Conservation (phyloP, 345 rosid genomes). For the Camelina laxa region DNA sequence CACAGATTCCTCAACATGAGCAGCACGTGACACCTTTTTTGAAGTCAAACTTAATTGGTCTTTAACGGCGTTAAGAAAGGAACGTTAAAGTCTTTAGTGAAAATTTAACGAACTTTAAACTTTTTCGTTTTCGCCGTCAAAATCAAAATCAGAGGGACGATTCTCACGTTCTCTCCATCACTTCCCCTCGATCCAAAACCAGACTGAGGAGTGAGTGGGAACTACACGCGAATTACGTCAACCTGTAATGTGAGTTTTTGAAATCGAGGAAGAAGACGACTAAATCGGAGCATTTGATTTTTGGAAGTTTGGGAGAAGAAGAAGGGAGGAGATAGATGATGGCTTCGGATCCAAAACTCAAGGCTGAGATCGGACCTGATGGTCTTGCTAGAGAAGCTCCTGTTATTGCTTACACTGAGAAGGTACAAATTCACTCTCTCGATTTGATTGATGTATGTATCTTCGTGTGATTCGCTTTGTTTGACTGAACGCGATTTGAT, state of each 20-base stretch:
- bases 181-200: constrained; percentile 30
- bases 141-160: constrained; percentile 16
- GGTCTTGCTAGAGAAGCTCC: constrained; percentile 87
- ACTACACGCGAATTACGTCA: background rate
- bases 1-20: constrained; percentile 29
- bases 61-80: constrained; percentile 36
- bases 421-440: constrained; percentile 49
- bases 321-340: constrained; percentile 33
- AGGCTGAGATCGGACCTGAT: constrained; percentile 85
- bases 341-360: constrained; percentile 69
- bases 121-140: constrained; percentile 22
- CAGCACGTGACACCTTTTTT: constrained; percentile 32
- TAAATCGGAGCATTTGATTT: constrained; percentile 16
- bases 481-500: constrained; percentile 19
- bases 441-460: background rate
- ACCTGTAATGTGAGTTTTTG: constrained; percentile 24
- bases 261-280: constrained; percentile 22
- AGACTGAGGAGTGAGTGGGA: background rate
- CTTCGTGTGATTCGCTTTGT: constrained; percentile 5
- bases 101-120: constrained; percentile 28
- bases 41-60: constrained; percentile 19
- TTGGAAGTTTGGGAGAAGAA: constrained; percentile 25
- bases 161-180: constrained; percentile 36
- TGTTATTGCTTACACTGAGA: constrained; percentile 88
- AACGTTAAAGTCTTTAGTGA: constrained; percentile 17